phyloP scores from a whole-genome alignment of 805 yeast species.

The Yarrowia sp. region DNA sequence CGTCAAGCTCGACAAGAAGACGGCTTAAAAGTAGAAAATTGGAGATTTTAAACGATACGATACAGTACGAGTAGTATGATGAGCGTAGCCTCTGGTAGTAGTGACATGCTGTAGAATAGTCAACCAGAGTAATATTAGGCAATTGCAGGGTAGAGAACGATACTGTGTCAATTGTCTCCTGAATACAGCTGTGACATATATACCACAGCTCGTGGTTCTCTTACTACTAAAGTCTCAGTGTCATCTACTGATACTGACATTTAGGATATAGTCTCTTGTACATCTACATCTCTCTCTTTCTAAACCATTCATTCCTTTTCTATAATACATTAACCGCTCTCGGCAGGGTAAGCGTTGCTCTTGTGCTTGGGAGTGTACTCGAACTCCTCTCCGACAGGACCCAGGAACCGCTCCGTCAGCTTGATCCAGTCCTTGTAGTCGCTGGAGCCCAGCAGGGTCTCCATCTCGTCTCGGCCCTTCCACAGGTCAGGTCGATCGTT shows the following conservation, averaged over 20 bases:
- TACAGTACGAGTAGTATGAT: too few relatives aligned
- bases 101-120: too few relatives aligned
- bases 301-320: not conserved
- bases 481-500: conserved; percentile 94
- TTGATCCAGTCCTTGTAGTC: conserved; percentile 96
- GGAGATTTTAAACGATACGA: not conserved
- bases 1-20: conserved; percentile 36
- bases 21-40: conserved; percentile 30
- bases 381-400: conserved; percentile 74
- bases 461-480: conserved; percentile 90
- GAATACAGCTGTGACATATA: too few relatives aligned
- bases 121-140: too few relatives aligned
- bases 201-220: too few relatives aligned
- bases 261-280: too few relatives aligned
- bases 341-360: conserved; percentile 63
- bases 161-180: too few relatives aligned
- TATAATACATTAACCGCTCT: conserved; percentile 6
- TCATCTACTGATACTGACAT: too few relatives aligned
- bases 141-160: too few relatives aligned
- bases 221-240: too few relatives aligned
- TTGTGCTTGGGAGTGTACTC: conserved; percentile 91
- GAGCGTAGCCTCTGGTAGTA: too few relatives aligned
- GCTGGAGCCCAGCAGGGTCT: conserved; percentile 78
- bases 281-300: not conserved
- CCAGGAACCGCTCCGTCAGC: conserved; percentile 90